These are phyloP conservation scores for Nannizziopsis barbatae DNA, from an alignment of 2,329 filamentous ascomycete genomes.

Conservation along the genomic window DNA sequence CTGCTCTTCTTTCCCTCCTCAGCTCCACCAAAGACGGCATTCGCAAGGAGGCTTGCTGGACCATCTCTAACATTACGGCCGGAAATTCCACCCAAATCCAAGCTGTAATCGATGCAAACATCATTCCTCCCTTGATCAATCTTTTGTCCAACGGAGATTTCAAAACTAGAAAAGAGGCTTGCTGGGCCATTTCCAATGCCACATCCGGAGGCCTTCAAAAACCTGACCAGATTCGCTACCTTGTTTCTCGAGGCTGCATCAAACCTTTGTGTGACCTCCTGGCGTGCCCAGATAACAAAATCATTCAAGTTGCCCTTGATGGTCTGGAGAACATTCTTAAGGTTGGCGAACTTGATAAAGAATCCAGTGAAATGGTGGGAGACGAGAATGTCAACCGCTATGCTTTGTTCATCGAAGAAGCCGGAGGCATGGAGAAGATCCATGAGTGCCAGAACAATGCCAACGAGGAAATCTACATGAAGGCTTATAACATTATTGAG, in stretches of 20 bases:
- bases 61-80: constrained; percentile 96
- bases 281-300: constrained; percentile 97
- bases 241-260: constrained; percentile 89
- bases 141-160: constrained; percentile 92
- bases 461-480: constrained; percentile 99
- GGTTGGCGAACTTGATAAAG: constrained; percentile 97
- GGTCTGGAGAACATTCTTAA: constrained; percentile 98
- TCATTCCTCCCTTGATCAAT: constrained; percentile 92
- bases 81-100: constrained; percentile 98
- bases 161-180: constrained; percentile 98
- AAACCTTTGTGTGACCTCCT: constrained; percentile 93
- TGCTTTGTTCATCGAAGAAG: constrained; percentile 96
- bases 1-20: constrained; percentile 82
- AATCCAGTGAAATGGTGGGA: constrained; percentile 47
- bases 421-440: constrained; percentile 99
- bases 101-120: constrained; percentile 89
- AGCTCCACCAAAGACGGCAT: constrained; percentile 98
- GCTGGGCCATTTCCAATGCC: constrained; percentile 98
- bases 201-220: constrained; percentile 96
- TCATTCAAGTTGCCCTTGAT: constrained; percentile 96
- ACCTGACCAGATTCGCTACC: constrained; percentile 93
- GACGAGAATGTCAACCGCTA: constrained; percentile 70
- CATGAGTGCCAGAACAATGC: constrained; percentile 99
- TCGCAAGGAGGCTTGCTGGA: constrained; percentile 99
- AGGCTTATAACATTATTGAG: constrained; percentile 99